A percentile compares a stretch with the other conserved stretches of the same genome.
phyloP scores from a whole-genome alignment of 495 filamentous ascomycete genomes.

The Xylaria venustula region DNA sequence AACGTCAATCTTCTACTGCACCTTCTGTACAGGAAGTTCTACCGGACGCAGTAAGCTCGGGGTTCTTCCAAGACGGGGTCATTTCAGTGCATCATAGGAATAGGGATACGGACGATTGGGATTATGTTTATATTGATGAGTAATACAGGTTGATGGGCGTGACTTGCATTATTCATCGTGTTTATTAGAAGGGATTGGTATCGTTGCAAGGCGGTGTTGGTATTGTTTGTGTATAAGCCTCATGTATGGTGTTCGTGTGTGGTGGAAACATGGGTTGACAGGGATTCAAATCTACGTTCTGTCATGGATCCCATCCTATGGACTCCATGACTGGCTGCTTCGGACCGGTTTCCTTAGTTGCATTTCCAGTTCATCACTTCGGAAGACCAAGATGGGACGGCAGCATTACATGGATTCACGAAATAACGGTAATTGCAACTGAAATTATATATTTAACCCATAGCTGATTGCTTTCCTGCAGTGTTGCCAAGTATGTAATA shows the following conservation, averaged over 20 bases:
- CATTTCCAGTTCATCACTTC: too few relatives aligned
- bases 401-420: not conserved
- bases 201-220: not conserved
- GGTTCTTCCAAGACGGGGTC: not conserved
- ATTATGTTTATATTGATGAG: slow-evolving; percentile 15
- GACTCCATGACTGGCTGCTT: not conserved
- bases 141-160: slow-evolving; percentile 11
- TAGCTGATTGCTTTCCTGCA: not conserved
- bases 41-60: slow-evolving; percentile 64
- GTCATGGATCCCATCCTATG: not conserved
- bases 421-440: slow-evolving; percentile 7
- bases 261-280: not conserved
- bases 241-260: not conserved
- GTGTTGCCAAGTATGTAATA: not conserved
- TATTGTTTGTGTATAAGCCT: not conserved
- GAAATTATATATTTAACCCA: slow-evolving; percentile 2
- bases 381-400: not conserved
- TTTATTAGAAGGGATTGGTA: not conserved
- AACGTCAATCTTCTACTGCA: slow-evolving; percentile 97
- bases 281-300: not conserved
- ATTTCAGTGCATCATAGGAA: not conserved
- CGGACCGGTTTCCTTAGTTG: too few relatives aligned
- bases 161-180: slow-evolving; percentile 3
- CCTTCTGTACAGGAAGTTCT: slow-evolving; percentile 97
- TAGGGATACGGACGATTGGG: slow-evolving; percentile 5